Percentiles rank a stretch among this genome's conserved stretches.
phyloP scores from a whole-genome alignment of 2,329 filamentous ascomycete species.

The Fusarium ambrosium region DNA sequence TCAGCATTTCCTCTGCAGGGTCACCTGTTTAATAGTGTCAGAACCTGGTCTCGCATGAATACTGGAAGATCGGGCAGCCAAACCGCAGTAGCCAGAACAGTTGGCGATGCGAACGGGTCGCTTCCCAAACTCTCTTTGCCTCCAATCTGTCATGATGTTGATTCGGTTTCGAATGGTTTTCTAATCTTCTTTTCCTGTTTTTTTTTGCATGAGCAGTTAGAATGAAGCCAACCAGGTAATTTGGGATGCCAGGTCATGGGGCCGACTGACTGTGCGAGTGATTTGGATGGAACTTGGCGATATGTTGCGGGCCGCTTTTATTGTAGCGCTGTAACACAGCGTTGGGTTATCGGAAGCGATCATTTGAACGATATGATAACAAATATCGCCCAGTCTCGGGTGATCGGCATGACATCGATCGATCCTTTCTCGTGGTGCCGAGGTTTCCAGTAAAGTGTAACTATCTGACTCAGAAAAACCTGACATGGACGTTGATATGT shows the following conservation, averaged over 20 bases:
- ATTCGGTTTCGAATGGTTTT: not conserved
- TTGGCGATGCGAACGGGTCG: constrained; percentile 24
- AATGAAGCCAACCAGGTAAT: not conserved
- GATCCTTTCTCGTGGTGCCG: not conserved
- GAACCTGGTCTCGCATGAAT: not conserved
- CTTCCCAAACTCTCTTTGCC: constrained; percentile 12
- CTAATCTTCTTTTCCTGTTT: not conserved
- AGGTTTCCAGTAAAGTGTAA: not conserved
- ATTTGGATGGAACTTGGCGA: not conserved
- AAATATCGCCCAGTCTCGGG: not conserved
- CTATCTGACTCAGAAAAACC: not conserved
- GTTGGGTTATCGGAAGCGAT: not conserved
- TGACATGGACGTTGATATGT: not conserved
- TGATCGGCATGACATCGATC: not conserved
- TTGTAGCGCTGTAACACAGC: not conserved
- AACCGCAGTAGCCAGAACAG: constrained; percentile 27
- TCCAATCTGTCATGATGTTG: constrained; percentile 1
- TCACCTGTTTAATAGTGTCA: constrained; percentile 9
- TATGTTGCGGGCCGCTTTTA: not conserved
- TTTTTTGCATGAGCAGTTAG: not conserved
- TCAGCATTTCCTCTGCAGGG: constrained; percentile 43
- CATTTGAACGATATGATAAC: too few species aligned
- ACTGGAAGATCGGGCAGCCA: not conserved
- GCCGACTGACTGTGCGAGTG: not conserved
- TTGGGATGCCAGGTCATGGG: not conserved